Conservation (phyloP, 257 asterid species). For the Rubia yunnanensis region DNA sequence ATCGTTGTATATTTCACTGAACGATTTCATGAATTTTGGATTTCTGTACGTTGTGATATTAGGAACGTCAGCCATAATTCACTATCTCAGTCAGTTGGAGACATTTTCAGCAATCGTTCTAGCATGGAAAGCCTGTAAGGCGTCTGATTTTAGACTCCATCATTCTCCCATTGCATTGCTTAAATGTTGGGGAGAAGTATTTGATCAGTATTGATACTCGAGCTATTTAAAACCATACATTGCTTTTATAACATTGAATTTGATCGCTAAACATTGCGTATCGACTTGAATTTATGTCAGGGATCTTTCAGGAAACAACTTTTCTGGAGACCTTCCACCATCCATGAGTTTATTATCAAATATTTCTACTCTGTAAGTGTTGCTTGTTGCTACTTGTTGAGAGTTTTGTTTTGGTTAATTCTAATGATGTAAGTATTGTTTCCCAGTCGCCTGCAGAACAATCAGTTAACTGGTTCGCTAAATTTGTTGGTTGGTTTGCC, state of each 20-base stretch:
- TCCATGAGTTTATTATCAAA: slow-evolving; percentile 63
- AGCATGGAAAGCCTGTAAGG: slow-evolving; percentile 61
- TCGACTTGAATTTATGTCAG: slow-evolving; percentile 37
- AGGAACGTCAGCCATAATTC: slow-evolving; percentile 77
- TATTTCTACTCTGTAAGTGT: slow-evolving; percentile 83
- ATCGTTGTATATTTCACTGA: not conserved
- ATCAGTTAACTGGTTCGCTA: slow-evolving; percentile 76
- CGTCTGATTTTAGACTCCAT: slow-evolving; percentile 5
- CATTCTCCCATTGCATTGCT: not conserved
- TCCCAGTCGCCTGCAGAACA: slow-evolving; percentile 65
- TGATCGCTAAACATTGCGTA: slow-evolving; percentile 4
- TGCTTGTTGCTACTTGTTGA: slow-evolving; percentile 7
- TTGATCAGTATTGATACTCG: not conserved
- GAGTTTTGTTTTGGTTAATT: slow-evolving; percentile 16
- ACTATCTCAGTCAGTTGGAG: slow-evolving; percentile 71
- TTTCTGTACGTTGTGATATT: slow-evolving; percentile 17
- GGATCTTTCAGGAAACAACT: slow-evolving; percentile 78
- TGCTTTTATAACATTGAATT: slow-evolving; percentile 8
- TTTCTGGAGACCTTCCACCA: slow-evolving; percentile 81
- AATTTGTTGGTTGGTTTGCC: slow-evolving; percentile 63
- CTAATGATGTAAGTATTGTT: slow-evolving; percentile 19
- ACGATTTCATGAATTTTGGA: slow-evolving; percentile 19
- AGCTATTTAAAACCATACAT: too few relatives aligned
- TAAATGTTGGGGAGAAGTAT: too few relatives aligned
- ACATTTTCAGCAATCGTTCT: slow-evolving; percentile 67